A percentile compares a stretch with the other conserved stretches of the same genome.
These are phyloP conservation scores for Speleostelium caveatum DNA, from an alignment of 78 protist genomes.

Conservation along the genomic window DNA sequence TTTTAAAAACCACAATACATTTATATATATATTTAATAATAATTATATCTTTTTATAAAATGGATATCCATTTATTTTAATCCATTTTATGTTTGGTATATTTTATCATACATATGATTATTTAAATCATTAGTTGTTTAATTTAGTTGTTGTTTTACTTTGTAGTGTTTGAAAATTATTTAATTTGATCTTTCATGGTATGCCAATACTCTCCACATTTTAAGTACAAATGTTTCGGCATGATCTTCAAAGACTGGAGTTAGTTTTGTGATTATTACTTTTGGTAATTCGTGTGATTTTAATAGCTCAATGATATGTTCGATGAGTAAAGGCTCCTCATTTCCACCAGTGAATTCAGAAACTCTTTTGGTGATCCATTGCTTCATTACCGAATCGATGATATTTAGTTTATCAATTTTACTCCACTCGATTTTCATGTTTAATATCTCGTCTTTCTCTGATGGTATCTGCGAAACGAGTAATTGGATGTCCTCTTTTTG, in stretches of 20 bases:
- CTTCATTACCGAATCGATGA: constrained; percentile 35
- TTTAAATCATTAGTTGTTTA: no score
- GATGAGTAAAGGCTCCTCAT: constrained; percentile 31
- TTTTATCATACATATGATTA: no score
- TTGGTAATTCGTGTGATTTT: constrained; percentile 5
- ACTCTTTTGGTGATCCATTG: constrained; percentile 69
- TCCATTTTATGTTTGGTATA: no score
- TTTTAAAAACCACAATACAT: background rate
- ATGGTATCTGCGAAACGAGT: constrained; percentile 25
- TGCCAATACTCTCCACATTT: constrained; percentile 63
- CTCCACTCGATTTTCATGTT: constrained; percentile 48
- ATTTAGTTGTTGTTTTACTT: no score
- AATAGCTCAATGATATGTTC: constrained; percentile 35
- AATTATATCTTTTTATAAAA: no score
- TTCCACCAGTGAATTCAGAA: constrained; percentile 42
- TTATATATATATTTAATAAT: no score
- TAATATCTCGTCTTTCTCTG: constrained; percentile 38
- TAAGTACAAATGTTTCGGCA: constrained; percentile 79
- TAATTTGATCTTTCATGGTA: background rate
- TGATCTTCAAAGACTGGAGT: constrained; percentile 69
- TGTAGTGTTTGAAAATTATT: no score
- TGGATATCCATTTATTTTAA: no score
- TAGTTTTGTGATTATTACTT: constrained; percentile 27
- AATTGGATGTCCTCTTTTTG: constrained; percentile 18
- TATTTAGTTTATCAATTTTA: constrained; percentile 12